Conservation (phyloP, 805 yeast genomes). For the Ogataea populi-albae region DNA sequence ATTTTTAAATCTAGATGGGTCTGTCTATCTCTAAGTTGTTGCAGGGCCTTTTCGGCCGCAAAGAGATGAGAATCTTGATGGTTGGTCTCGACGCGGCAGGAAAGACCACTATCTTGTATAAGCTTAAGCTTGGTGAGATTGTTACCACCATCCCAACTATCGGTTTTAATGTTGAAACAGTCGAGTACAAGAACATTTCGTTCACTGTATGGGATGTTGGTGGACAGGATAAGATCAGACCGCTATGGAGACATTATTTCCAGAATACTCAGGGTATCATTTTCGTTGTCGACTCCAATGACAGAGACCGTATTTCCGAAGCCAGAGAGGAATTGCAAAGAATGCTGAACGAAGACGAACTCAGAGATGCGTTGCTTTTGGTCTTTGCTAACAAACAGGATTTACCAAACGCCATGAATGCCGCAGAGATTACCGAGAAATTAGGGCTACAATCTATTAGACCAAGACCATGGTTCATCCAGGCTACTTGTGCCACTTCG, state of each 20-base stretch:
- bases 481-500: slow-evolving; percentile 98
- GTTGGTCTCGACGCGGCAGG: slow-evolving; percentile 99
- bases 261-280: slow-evolving; percentile 98
- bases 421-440: slow-evolving; percentile 97
- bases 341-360: slow-evolving; percentile 97
- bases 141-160: slow-evolving; percentile 96
- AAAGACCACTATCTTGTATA: slow-evolving; percentile 94
- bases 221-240: slow-evolving; percentile 99
- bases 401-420: slow-evolving; percentile 98
- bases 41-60: slow-evolving; percentile 93
- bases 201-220: slow-evolving; percentile 99
- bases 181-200: slow-evolving; percentile 93
- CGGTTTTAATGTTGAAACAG: slow-evolving; percentile 97
- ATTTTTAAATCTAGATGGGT: slow-evolving; percentile 77
- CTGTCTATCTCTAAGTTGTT: slow-evolving; percentile 90
- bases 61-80: slow-evolving; percentile 97
- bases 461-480: slow-evolving; percentile 99
- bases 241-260: slow-evolving; percentile 98
- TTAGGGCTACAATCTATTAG: slow-evolving; percentile 94
- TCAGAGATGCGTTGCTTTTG: slow-evolving; percentile 91
- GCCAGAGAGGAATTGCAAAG: slow-evolving; percentile 98
- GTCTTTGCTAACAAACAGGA: slow-evolving; percentile 99
- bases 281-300: slow-evolving; percentile 96
- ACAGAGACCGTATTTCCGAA: slow-evolving; percentile 95
- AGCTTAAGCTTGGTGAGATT: slow-evolving; percentile 92